Conservation (phyloP, 139 green algal genomes). For the Bryopsis sp. region DNA sequence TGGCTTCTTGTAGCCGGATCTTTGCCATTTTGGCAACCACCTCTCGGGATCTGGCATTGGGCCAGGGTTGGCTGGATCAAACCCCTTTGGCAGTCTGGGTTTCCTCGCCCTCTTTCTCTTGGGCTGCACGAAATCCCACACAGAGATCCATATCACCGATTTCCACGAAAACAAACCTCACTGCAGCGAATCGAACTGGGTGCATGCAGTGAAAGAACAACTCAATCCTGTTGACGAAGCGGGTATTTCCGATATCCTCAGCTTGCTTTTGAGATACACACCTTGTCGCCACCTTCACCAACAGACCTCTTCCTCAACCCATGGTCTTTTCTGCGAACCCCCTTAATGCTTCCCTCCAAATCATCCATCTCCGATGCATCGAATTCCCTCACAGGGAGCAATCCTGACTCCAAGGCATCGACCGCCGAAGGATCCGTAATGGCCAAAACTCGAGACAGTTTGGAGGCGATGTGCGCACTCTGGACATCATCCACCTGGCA, state of each 20-base stretch:
- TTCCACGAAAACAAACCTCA: background rate
- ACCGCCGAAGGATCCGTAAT: background rate
- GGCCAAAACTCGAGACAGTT: background rate
- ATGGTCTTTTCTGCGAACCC: background rate
- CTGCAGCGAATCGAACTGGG: background rate
- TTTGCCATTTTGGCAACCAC: slow-evolving; percentile 92
- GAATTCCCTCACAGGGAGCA: background rate
- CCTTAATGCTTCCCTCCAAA: slow-evolving; percentile 8
- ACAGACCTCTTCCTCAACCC: background rate
- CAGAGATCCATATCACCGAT: background rate
- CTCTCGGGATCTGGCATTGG: slow-evolving; percentile 83
- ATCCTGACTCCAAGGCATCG: background rate
- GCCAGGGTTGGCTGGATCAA: slow-evolving; percentile 72
- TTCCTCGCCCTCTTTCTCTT: slow-evolving; percentile 66
- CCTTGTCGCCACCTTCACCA: background rate
- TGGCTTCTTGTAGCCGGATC: slow-evolving; percentile 66
- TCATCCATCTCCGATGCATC: background rate
- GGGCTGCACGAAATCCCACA: slow-evolving; percentile 17
- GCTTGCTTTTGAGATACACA: no score
- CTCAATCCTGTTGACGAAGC: no score
- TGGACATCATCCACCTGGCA: slow-evolving; percentile 26
- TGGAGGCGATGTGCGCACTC: slow-evolving; percentile 1
- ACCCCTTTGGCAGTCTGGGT: slow-evolving; percentile 64
- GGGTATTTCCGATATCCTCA: no score
- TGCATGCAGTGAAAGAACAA: no score